Percentiles rank a stretch among this genome's conserved stretches.
phyloP scores from a whole-genome alignment of 257 asterid species.

The Vinca minor region DNA sequence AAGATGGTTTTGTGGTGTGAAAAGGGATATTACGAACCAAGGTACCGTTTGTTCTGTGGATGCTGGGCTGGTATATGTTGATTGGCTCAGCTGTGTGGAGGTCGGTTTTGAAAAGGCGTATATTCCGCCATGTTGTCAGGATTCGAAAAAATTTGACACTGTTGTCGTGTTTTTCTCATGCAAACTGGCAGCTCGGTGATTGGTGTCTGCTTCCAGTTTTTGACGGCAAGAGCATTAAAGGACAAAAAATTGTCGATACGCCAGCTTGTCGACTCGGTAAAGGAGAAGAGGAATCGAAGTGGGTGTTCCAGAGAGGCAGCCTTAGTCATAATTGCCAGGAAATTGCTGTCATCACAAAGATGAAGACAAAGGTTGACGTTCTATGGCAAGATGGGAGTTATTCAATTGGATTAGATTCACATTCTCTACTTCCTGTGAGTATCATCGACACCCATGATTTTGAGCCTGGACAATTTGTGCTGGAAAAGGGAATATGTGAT shows the following conservation, averaged over 20 bases:
- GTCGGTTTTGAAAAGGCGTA: slow-evolving; percentile 30
- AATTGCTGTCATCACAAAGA: slow-evolving; percentile 54
- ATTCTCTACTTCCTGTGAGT: slow-evolving; percentile 50
- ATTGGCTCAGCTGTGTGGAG: slow-evolving; percentile 63
- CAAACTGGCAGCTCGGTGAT: slow-evolving; percentile 91
- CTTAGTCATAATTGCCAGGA: slow-evolving; percentile 26
- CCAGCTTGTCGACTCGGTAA: slow-evolving; percentile 18
- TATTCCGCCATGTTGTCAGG: slow-evolving; percentile 43
- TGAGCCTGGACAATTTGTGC: slow-evolving; percentile 66
- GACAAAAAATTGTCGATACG: slow-evolving; percentile 17
- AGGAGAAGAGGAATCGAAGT: slow-evolving; percentile 22
- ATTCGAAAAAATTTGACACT: slow-evolving; percentile 43
- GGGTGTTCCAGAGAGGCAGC: slow-evolving; percentile 14
- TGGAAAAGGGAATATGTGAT: slow-evolving; percentile 57
- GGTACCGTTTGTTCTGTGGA: slow-evolving; percentile 68
- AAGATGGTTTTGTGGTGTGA: slow-evolving; percentile 63
- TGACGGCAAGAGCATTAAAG: slow-evolving; percentile 17
- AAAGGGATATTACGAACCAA: slow-evolving; percentile 30
- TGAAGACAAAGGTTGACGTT: slow-evolving; percentile 63
- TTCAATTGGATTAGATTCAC: slow-evolving; percentile 51
- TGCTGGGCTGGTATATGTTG: slow-evolving; percentile 54
- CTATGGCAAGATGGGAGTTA: slow-evolving; percentile 88
- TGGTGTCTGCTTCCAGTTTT: slow-evolving; percentile 51
- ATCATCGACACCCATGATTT: slow-evolving; percentile 75
- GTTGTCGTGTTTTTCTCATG: slow-evolving; percentile 48